Evolutionary conservation across 805 yeast species (phyloP), one percentile per base, ranked within the genome.

Genomic region (Crinitomyces ghanaensis): DNA sequence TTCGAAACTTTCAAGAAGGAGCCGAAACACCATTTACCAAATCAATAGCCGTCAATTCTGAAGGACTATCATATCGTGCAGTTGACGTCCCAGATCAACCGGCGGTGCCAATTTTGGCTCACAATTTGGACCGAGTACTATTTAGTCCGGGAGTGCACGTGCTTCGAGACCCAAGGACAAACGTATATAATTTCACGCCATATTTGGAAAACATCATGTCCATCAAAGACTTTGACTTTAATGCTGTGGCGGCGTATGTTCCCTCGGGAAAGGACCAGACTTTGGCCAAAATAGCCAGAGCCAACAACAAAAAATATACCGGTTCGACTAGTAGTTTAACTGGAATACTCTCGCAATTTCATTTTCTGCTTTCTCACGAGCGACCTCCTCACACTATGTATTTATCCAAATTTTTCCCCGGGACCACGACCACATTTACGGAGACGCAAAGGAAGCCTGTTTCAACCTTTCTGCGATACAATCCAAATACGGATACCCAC

Each of bases 281-380:
- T 1, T 60, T 88, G 30, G 46, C 68, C 1, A 34, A 60, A 4
- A 52, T 78, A 6, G 75, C 88, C 0, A 42, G 45, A 5, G 40
- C 53, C 11, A 19, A 49, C 5, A 44, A 48, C 12, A 40, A 40
- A 19, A 50, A 54, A 36, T 88, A 65, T 50, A 71, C 69, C 37
- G 80, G 93, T 2, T 84, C 95, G 1, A 85, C 97, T 0, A 80
- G 93, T 13, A 80, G 95, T 1, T 69, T 88, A 81, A 86, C 97
- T 0, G 65, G 76, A 1, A 57, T 76, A 1, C 63, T 88, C 28
- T 63, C 75, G 3, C 93, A 85, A 31, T 60, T 88, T 38, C 95
- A 91, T 56, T 65, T 64, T 38, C 57, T 82, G 6, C 50, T 91
- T 25, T 73, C 83, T 5, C 74, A 77, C 45, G 63, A 61, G 38